These are phyloP conservation scores for Pichia sp. DNA, from an alignment of 1,139 yeast species.

Conservation along the genomic window DNA sequence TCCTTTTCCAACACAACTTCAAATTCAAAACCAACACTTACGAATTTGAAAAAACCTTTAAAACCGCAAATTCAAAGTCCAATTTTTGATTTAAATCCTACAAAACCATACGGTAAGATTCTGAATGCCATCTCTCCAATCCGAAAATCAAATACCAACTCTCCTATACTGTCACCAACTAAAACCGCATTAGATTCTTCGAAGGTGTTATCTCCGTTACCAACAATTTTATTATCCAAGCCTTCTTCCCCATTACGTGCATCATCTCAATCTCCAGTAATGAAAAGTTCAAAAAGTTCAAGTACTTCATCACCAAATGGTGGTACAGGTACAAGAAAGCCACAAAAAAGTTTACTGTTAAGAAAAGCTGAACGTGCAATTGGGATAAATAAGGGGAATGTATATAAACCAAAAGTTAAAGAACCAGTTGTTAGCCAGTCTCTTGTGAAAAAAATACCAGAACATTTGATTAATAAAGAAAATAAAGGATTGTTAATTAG, in stretches of 20 bases:
- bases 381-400: slow-evolving; percentile 8
- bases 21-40: too few relatives aligned
- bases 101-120: slow-evolving; percentile 3
- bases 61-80: too few relatives aligned
- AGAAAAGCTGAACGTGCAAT: slow-evolving; percentile 24
- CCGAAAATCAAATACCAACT: slow-evolving; percentile 2
- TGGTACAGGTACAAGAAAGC: slow-evolving; percentile 15
- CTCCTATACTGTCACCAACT: slow-evolving; percentile 2
- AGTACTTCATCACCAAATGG: slow-evolving; percentile 8
- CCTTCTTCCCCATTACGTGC: slow-evolving; percentile 1
- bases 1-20: too few relatives aligned
- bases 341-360: slow-evolving; percentile 16
- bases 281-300: background rate
- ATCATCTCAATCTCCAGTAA: background rate
- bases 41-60: too few relatives aligned
- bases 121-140: slow-evolving; percentile 10
- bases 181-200: background rate
- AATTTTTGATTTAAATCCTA: too few relatives aligned
- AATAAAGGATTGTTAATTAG: too few relatives aligned
- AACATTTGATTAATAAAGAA: too few relatives aligned
- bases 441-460: too few relatives aligned
- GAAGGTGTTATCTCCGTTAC: slow-evolving; percentile 2
- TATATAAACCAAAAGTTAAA: slow-evolving; percentile 2
- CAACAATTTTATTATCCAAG: background rate
- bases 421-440: too few relatives aligned